These are phyloP conservation scores for Candida andamanensis DNA, from an alignment of 805 yeast species.

Conservation along the genomic window DNA sequence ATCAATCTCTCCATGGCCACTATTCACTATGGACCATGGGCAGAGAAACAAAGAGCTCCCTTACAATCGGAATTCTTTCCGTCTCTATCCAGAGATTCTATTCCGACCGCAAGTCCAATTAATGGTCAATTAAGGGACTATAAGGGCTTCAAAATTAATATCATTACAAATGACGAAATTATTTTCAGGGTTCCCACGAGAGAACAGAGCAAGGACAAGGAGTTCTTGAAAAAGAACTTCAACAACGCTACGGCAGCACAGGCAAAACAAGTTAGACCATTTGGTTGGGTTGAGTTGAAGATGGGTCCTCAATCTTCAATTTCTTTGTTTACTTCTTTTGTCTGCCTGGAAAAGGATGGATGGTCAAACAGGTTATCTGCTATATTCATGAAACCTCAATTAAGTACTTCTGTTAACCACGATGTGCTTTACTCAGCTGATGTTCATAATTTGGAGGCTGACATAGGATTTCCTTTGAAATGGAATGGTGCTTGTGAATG, in stretches of 20 bases:
- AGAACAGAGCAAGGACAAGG: constrained; percentile 72
- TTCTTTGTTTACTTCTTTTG: constrained; percentile 41
- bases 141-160: constrained; percentile 49
- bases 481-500: constrained; percentile 82
- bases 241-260: constrained; percentile 6
- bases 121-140: constrained; percentile 54
- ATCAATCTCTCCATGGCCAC: constrained; percentile 56
- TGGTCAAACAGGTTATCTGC: constrained; percentile 47
- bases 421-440: constrained; percentile 66
- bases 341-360: constrained; percentile 49
- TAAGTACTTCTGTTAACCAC: constrained; percentile 84
- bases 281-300: constrained; percentile 88
- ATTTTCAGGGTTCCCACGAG: constrained; percentile 75
- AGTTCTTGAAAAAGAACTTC: constrained; percentile 13
- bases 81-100: constrained; percentile 50
- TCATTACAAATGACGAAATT: constrained; percentile 60
- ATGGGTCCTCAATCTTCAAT: constrained; percentile 50
- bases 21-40: constrained; percentile 91
- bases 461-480: constrained; percentile 63
- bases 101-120: constrained; percentile 16
- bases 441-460: constrained; percentile 48
- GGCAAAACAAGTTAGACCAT: constrained; percentile 47
- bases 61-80: constrained; percentile 70
- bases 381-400: constrained; percentile 50
- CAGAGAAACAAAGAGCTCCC: constrained; percentile 74